Conservation (phyloP, 441 rosid species). For the Euphorbia celastroides region DNA sequence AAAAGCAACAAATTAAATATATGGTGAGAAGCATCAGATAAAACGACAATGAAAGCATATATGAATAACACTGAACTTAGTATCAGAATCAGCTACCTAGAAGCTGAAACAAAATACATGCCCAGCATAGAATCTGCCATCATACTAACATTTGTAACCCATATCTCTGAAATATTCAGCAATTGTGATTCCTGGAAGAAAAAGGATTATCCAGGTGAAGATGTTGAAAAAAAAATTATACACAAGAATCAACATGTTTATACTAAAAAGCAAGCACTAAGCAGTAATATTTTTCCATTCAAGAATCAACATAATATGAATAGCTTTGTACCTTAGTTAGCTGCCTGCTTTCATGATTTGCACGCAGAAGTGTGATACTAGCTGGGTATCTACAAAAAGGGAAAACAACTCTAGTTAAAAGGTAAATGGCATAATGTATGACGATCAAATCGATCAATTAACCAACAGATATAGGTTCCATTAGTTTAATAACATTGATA, state of each 20-base stretch:
- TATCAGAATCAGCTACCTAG: not conserved
- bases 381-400: slow-evolving; percentile 78
- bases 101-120: not conserved
- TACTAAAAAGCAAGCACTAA: not conserved
- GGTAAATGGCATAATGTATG: not conserved
- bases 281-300: too few species aligned
- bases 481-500: too few species aligned
- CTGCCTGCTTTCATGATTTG: slow-evolving; percentile 99
- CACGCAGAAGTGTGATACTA: slow-evolving; percentile 93
- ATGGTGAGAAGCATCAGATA: slow-evolving; percentile 1
- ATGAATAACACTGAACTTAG: not conserved
- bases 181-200: slow-evolving; percentile 77
- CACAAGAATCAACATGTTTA: not conserved
- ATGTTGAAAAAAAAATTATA: slow-evolving; percentile 8
- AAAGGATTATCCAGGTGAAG: slow-evolving; percentile 15
- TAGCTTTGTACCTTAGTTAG: slow-evolving; percentile 72
- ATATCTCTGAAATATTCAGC: slow-evolving; percentile 99
- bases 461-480: too few species aligned
- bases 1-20: not conserved
- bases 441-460: too few species aligned
- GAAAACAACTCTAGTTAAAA: not conserved
- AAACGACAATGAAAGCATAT: not conserved
- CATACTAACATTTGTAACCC: slow-evolving; percentile 99
- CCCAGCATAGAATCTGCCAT: slow-evolving; percentile 96
- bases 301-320: slow-evolving; percentile 4